Conservation (phyloP, 2,329 filamentous ascomycete genomes). For the Penicillium crustosum region DNA sequence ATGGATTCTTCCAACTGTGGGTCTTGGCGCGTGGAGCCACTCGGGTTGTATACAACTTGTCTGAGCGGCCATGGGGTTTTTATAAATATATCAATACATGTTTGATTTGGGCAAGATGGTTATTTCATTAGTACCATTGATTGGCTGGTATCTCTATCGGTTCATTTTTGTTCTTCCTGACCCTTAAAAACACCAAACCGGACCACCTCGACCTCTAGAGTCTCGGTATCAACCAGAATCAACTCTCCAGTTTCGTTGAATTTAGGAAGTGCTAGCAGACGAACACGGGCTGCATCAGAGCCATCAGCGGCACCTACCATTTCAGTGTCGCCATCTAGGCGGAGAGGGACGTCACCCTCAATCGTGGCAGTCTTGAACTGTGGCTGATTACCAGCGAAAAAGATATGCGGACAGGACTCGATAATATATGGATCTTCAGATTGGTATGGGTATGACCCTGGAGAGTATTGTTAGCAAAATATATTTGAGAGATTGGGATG, state of each 20-base stretch:
- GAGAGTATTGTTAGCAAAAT: slow-evolving; percentile 12
- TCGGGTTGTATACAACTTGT: background rate
- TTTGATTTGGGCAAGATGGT: background rate
- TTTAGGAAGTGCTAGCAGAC: slow-evolving; percentile 78
- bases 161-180: slow-evolving; percentile 36
- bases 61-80: background rate
- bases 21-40: slow-evolving; percentile 17
- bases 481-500: background rate
- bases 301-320: slow-evolving; percentile 46
- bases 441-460: slow-evolving; percentile 95
- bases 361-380: slow-evolving; percentile 72
- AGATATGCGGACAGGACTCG: slow-evolving; percentile 81
- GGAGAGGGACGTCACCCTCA: slow-evolving; percentile 47
- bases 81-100: background rate
- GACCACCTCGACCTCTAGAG: slow-evolving; percentile 72
- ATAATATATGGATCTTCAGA: slow-evolving; percentile 89
- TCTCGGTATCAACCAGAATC: slow-evolving; percentile 82
- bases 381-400: slow-evolving; percentile 84
- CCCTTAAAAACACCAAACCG: slow-evolving; percentile 52
- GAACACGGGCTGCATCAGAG: slow-evolving; percentile 64
- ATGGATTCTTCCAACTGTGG: slow-evolving; percentile 19
- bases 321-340: slow-evolving; percentile 36
- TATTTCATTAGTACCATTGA: slow-evolving; percentile 12
- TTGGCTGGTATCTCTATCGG: slow-evolving; percentile 15
- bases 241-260: slow-evolving; percentile 78